Base-by-base conservation (phyloP, 495 filamentous ascomycete genomes). In the Aspergillus incahuasiensis region DNA sequence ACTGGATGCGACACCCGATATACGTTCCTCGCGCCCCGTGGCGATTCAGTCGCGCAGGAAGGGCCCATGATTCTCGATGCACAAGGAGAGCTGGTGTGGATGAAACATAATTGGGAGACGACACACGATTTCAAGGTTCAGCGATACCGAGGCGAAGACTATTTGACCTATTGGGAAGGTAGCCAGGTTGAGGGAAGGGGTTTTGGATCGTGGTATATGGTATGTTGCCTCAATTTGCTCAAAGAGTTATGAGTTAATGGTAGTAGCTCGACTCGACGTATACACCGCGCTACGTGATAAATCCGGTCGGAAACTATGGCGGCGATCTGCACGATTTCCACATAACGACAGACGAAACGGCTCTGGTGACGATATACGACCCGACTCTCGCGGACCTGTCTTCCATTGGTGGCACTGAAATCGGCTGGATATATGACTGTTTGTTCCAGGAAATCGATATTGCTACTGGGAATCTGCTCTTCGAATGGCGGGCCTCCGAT, bases 101-200 rank as follows among this genome's bases (percentile, higher is more conserved):
- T 66, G 41, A 64, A 76, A 52, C 59, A 66, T 19, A 68, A 69
- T 12, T 67, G 62, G 59, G 70, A 64, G 3, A 71, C 69, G n/a
- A 70, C 74, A 0, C 77, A 80, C 42, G 74, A 79, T 46, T 69
- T 79, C 52, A 70, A 71, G 53, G 67, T 78, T 0, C 76, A 77
- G 30, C 64, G 61, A 11, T 81, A 77, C 28, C 71, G 66, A 49
- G 75, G 68, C 32, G 56, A 74, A 46, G 68, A 75, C 12, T 80
- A 75, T 56, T 39, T 83, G 44, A 79, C 79, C 3, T 82, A 77
- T 51, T 83, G 80, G 81, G 71, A 79, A 43, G 79, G 80, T 7
- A 66, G 75, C 30, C 72, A 77, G 55, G 66, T 76, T 34, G 74
- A 73, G 21, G 77, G 73, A 28, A 63, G 79, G 57, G 78, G 78